These are phyloP conservation scores for Penicillium samsonianum DNA, from an alignment of 495 filamentous ascomycete species.

Conservation along the genomic window DNA sequence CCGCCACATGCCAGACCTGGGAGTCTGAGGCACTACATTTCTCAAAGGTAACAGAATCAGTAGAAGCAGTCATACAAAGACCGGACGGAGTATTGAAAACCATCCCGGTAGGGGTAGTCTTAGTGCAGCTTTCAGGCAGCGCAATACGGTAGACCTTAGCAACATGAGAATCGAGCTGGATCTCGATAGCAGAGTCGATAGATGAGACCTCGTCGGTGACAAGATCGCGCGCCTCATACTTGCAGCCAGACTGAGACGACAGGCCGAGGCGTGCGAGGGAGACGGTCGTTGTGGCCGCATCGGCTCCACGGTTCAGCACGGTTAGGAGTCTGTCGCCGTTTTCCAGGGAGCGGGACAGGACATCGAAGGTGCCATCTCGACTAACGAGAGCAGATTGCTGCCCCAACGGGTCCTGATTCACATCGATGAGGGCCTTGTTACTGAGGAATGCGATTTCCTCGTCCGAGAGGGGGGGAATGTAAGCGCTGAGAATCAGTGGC, in stretches of 20 bases:
- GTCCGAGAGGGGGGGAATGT: constrained; percentile 36
- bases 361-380: constrained; percentile 34
- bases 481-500: constrained; percentile 45
- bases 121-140: constrained; percentile 15
- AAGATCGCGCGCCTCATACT: constrained; percentile 27
- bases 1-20: constrained; percentile 34
- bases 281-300: constrained; percentile 19
- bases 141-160: constrained; percentile 32
- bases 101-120: constrained; percentile 34
- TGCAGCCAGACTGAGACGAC: constrained; percentile 13
- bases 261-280: constrained; percentile 28
- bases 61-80: constrained; percentile 32
- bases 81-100: constrained; percentile 36
- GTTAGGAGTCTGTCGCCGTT: constrained; percentile 36
- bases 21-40: constrained; percentile 25
- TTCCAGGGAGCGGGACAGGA: constrained; percentile 32
- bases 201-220: constrained; percentile 17
- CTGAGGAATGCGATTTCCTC: constrained; percentile 36
- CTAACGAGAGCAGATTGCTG: constrained; percentile 44
- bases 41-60: constrained; percentile 20
- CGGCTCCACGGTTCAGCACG: constrained; percentile 35
- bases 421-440: constrained; percentile 40
- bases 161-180: constrained; percentile 32
- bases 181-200: constrained; percentile 17
- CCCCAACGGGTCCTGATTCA: constrained; percentile 44